These are phyloP conservation scores for Podospora anserina DNA, from an alignment of 495 filamentous ascomycete genomes.

Conservation along the genomic window DNA sequence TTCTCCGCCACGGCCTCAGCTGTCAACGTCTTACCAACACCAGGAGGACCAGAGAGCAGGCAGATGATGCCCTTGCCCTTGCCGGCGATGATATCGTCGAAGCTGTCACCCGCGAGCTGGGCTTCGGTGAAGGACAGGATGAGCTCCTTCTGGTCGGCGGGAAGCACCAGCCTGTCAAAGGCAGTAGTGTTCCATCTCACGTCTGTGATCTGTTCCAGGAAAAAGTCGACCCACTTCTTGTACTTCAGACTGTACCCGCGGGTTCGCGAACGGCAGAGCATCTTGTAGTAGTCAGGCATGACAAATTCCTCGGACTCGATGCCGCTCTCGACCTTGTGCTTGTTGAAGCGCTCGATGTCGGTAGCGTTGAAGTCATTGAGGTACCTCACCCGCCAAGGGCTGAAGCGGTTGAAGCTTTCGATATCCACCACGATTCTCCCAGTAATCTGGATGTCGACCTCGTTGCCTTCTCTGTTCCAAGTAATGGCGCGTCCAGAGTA, in stretches of 20 bases:
- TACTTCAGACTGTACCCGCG: conserved; percentile 44
- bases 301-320: conserved; percentile 21
- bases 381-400: conserved; percentile 27
- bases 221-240: conserved; percentile 46
- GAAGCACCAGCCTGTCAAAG: conserved; percentile 56
- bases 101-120: conserved; percentile 50
- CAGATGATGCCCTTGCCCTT: conserved; percentile 62
- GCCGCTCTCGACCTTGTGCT: conserved; percentile 23
- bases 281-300: conserved; percentile 41
- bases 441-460: conserved; percentile 30
- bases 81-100: conserved; percentile 57
- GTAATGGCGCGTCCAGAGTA: conserved; percentile 46
- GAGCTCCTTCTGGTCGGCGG: conserved; percentile 50
- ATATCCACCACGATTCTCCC: conserved; percentile 38
- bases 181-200: conserved; percentile 53
- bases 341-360: conserved; percentile 28
- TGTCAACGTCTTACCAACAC: conserved; percentile 59
- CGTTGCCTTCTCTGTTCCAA: conserved; percentile 35
- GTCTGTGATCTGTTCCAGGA: conserved; percentile 35
- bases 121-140: conserved; percentile 51
- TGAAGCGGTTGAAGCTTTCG: conserved; percentile 38
- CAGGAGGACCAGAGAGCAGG: conserved; percentile 57
- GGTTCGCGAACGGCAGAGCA: conserved; percentile 41
- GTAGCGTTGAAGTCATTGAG: conserved; percentile 33
- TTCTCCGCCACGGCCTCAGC: conserved; percentile 55